phyloP scores from a whole-genome alignment of 2,329 filamentous ascomycete genomes.

The Ascosphaera apis region DNA sequence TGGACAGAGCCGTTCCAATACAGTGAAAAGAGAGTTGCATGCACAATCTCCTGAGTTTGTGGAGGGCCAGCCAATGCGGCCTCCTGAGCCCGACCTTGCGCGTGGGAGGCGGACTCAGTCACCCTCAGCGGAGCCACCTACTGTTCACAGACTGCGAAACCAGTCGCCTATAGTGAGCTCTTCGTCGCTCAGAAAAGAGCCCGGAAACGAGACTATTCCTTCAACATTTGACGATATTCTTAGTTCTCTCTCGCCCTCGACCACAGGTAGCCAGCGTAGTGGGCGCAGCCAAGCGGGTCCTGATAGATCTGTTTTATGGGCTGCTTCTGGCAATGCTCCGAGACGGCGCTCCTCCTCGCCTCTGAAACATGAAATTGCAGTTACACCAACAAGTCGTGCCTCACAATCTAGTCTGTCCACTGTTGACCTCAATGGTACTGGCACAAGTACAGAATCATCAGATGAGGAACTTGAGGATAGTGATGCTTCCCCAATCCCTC shows the following conservation, averaged over 20 bases:
- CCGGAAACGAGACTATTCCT: neutral
- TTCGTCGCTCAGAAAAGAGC: neutral
- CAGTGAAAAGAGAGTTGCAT: neutral
- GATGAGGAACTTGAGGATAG: constrained; percentile 34
- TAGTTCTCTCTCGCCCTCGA: neutral
- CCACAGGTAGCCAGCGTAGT: constrained; percentile 17
- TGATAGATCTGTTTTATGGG: constrained; percentile 22
- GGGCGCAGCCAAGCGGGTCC: neutral
- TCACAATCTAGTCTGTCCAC: constrained; percentile 33
- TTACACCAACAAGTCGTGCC: constrained; percentile 46
- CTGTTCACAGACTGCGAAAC: neutral
- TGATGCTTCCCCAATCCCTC: constrained; percentile 17
- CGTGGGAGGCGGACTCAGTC: neutral
- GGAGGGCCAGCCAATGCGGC: neutral
- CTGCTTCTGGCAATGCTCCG: constrained; percentile 23
- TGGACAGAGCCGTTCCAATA: neutral
- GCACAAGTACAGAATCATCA: constrained; percentile 27
- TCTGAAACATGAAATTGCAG: constrained; percentile 89
- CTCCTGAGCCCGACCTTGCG: neutral
- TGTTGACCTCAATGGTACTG: constrained; percentile 27
- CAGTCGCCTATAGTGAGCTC: neutral
- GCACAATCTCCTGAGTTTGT: neutral
- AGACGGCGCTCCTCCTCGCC: constrained; percentile 68
- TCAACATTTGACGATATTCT: constrained; percentile 1
- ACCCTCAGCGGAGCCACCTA: neutral